Percentiles rank a stretch among this genome's conserved stretches.
phyloP scores from a whole-genome alignment of 1,139 yeast species.

The Yarrowia galli region DNA sequence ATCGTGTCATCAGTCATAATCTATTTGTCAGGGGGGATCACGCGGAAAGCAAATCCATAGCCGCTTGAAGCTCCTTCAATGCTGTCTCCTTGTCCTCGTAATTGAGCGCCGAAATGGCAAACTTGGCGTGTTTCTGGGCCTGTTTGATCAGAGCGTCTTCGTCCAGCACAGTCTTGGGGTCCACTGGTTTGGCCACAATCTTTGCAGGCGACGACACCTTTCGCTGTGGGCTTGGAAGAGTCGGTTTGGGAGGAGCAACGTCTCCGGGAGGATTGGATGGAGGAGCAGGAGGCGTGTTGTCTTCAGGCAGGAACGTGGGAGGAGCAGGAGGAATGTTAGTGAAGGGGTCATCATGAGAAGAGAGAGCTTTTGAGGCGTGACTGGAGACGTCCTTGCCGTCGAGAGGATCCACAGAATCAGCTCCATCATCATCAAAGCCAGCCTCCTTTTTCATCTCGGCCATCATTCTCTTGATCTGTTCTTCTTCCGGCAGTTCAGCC shows the following conservation, averaged over 20 bases:
- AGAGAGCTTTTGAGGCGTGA: slow-evolving; percentile 1
- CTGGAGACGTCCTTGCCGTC: background rate
- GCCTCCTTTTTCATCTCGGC: slow-evolving; percentile 42
- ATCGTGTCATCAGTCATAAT: background rate
- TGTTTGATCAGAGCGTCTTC: slow-evolving; percentile 66
- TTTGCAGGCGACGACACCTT: slow-evolving; percentile 37
- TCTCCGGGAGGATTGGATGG: slow-evolving; percentile 40
- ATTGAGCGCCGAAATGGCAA: slow-evolving; percentile 91
- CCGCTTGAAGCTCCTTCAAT: slow-evolving; percentile 69
- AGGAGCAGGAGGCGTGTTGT: slow-evolving; percentile 42
- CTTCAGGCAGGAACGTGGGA: slow-evolving; percentile 41
- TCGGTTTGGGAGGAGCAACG: slow-evolving; percentile 40
- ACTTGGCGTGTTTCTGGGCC: slow-evolving; percentile 87
- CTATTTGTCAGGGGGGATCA: background rate
- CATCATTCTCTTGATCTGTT: slow-evolving; percentile 36
- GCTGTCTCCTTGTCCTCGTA: slow-evolving; percentile 91
- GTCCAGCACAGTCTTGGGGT: slow-evolving; percentile 54
- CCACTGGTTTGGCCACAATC: slow-evolving; percentile 52
- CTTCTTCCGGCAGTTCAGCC: slow-evolving; percentile 42
- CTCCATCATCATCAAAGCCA: background rate
- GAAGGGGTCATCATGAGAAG: slow-evolving; percentile 24
- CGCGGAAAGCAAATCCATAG: slow-evolving; percentile 56
- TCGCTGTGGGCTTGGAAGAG: slow-evolving; percentile 15
- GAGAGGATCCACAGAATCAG: too few species aligned
- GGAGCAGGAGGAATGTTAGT: slow-evolving; percentile 42